A percentile compares a stretch with the other conserved stretches of the same genome.
Evolutionary conservation across 345 rosid species (phyloP).

Genomic region (Acer yangbiense): DNA sequence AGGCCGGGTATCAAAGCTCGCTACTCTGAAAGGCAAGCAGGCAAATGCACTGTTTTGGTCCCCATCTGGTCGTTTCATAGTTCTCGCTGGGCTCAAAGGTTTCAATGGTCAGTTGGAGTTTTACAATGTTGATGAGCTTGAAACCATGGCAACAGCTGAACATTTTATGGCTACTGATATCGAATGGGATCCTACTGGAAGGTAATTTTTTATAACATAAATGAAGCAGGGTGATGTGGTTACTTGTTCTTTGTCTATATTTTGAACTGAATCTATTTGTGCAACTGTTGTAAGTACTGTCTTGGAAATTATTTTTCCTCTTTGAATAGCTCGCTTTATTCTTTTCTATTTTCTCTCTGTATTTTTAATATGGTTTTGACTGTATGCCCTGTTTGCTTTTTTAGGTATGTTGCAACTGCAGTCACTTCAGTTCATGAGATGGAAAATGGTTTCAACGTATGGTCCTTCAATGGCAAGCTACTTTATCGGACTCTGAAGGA

Average conservation of each 20-base stretch:
- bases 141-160: constrained; percentile 91
- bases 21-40: constrained; percentile 86
- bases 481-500: constrained; percentile 82
- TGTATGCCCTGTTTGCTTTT: constrained; percentile 5
- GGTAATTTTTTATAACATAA: constrained; percentile 42
- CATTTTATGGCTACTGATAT: constrained; percentile 96
- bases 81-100: constrained; percentile 92
- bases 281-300: neutral
- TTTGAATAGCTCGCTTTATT: neutral
- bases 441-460: constrained; percentile 93
- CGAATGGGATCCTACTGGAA: constrained; percentile 99
- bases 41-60: constrained; percentile 99
- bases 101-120: constrained; percentile 96
- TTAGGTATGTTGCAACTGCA: constrained; percentile 79
- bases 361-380: constrained; percentile 6
- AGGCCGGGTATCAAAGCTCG: constrained; percentile 80
- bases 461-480: constrained; percentile 91
- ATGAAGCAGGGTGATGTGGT: neutral
- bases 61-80: constrained; percentile 74
- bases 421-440: constrained; percentile 97
- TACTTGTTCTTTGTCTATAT: neutral
- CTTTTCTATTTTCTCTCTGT: neutral
- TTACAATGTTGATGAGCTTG: constrained; percentile 89
- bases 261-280: neutral
- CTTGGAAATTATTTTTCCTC: neutral